Evolutionary conservation across 176 grass and related monocot species (phyloP).

Genomic region (Eragrostis curvula): DNA sequence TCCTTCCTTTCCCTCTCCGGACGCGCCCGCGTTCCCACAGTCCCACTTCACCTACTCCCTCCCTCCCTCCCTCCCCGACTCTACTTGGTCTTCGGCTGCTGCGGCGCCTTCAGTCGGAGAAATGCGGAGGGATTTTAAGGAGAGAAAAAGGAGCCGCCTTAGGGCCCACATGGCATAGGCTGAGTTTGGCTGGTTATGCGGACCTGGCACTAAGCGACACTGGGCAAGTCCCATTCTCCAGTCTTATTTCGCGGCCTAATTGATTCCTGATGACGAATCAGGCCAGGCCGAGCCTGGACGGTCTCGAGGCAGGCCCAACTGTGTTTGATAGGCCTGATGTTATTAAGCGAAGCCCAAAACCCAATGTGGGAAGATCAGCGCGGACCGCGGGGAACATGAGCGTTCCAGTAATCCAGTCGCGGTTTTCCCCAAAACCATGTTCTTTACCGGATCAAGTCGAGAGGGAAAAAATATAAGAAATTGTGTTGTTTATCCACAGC

Average conservation of each 20-base stretch:
- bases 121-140: neutral
- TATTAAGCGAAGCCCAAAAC: neutral
- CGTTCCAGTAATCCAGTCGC: neutral
- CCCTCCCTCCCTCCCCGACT: neutral
- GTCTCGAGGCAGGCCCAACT: neutral
- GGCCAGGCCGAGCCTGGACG: neutral
- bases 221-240: neutral
- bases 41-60: constrained; percentile 2
- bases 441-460: neutral
- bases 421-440: neutral
- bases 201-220: neutral
- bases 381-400: neutral
- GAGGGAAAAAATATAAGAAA: neutral
- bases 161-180: neutral
- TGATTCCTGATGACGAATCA: neutral
- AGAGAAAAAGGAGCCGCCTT: neutral
- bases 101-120: neutral
- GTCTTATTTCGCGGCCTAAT: neutral
- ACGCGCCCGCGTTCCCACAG: no score
- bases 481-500: constrained; percentile 13
- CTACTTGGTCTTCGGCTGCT: neutral
- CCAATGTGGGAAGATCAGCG: neutral
- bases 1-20: neutral
- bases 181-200: neutral
- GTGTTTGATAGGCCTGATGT: no score